Evolutionary conservation across 345 rosid genomes (phyloP).

Genomic region (Citrus trifoliata): DNA sequence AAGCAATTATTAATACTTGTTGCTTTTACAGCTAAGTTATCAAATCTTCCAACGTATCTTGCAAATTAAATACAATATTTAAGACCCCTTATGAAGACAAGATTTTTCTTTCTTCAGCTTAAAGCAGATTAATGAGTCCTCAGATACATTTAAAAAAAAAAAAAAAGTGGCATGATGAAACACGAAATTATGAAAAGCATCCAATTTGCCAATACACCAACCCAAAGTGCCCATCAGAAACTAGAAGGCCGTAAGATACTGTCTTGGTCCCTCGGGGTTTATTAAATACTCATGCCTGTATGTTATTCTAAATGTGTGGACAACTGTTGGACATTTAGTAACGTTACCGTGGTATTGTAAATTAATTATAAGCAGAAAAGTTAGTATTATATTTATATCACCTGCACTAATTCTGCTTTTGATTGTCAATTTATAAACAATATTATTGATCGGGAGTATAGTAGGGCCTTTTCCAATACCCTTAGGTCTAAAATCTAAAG

Average conservation of each 20-base stretch:
- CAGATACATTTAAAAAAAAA: too few relatives aligned
- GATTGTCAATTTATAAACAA: too few relatives aligned
- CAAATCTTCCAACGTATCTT: background rate
- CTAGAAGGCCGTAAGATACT: background rate
- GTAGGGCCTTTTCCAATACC: too few relatives aligned
- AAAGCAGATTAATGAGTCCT: background rate
- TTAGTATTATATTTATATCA: too few relatives aligned
- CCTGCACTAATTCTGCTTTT: too few relatives aligned
- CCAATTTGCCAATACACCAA: background rate
- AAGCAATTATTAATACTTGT: background rate
- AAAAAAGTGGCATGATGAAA: background rate
- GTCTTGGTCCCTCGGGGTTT: background rate
- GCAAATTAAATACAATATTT: background rate
- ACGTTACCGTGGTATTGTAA: background rate
- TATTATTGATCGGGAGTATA: too few relatives aligned
- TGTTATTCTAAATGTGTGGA: background rate
- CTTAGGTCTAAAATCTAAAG: too few relatives aligned
- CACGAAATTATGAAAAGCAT: background rate
- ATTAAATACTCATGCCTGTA: background rate
- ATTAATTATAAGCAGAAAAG: background rate
- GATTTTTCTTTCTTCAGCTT: background rate
- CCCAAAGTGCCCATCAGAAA: background rate
- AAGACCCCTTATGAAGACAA: background rate
- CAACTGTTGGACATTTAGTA: background rate
- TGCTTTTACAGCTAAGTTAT: background rate